These are phyloP conservation scores for Carex myosuroides DNA, from an alignment of 176 grass and related monocot genomes.

Conservation along the genomic window DNA sequence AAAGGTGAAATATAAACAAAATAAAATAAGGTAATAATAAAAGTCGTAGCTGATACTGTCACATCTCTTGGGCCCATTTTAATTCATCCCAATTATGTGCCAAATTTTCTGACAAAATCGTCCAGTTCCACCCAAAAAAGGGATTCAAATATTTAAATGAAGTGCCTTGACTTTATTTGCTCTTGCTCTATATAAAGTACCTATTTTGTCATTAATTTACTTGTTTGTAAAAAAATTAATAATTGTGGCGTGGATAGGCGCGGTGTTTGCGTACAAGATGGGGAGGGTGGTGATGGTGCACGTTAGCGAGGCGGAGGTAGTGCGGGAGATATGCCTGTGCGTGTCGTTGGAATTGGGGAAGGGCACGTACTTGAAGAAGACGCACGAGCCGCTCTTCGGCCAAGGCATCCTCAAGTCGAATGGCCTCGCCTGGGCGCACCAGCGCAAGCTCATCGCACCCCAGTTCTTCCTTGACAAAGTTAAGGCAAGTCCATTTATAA, in stretches of 20 bases:
- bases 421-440: constrained; percentile 59
- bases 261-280: constrained; percentile 70
- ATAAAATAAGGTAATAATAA: not conserved
- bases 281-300: constrained; percentile 78
- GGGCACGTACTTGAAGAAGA: constrained; percentile 83
- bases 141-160: not conserved
- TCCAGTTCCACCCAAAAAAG: not conserved
- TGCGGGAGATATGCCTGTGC: constrained; percentile 77
- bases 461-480: constrained; percentile 95
- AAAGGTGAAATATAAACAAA: not conserved
- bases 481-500: constrained; percentile 39
- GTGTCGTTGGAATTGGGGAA: constrained; percentile 83
- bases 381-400: constrained; percentile 88
- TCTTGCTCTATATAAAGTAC: not conserved
- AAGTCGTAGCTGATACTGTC: not conserved
- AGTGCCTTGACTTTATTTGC: not conserved
- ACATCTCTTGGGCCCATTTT: not conserved
- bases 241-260: constrained; percentile 30
- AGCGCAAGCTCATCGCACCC: constrained; percentile 85
- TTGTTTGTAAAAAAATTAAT: not conserved
- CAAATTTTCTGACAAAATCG: not conserved
- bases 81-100: not conserved
- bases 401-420: constrained; percentile 88
- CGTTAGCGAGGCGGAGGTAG: constrained; percentile 66
- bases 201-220: not conserved